Conservation (phyloP, 257 asterid species). For the Pogostemon cablin region DNA sequence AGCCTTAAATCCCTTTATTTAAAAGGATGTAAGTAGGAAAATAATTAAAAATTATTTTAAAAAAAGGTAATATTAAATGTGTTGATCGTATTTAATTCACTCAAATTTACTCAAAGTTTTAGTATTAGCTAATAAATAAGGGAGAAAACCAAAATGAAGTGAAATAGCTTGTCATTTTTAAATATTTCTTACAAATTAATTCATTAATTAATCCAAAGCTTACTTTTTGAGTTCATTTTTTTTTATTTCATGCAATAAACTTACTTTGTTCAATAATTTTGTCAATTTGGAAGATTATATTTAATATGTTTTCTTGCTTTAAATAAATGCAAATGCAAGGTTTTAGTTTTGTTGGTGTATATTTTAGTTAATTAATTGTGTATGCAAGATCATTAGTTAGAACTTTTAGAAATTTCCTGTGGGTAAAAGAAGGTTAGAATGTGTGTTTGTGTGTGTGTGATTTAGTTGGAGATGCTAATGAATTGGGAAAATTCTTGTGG, state of each 20-base stretch:
- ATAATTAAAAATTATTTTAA: too few species aligned
- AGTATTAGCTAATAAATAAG: too few species aligned
- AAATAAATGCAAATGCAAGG: neutral
- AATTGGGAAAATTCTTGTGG: neutral
- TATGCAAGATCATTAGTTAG: neutral
- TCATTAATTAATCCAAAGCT: neutral
- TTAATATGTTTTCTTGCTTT: conserved; percentile 25
- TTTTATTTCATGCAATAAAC: neutral
- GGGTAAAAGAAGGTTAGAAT: neutral
- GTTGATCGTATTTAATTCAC: too few species aligned
- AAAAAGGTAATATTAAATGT: too few species aligned
- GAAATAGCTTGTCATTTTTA: too few species aligned
- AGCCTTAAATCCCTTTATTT: too few species aligned
- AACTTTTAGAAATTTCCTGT: neutral
- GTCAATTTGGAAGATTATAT: neutral
- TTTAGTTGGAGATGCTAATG: conserved; percentile 7
- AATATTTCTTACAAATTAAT: neutral
- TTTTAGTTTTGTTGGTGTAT: conserved; percentile 29
- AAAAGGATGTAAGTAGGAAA: too few species aligned
- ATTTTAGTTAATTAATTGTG: neutral
- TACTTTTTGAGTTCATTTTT: conserved; percentile 31
- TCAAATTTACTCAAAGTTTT: too few species aligned
- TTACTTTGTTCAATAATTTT: neutral
- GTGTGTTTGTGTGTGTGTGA: neutral
- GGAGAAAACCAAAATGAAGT: too few species aligned